Evolutionary conservation across 2,329 filamentous ascomycete species (phyloP), one percentile per base, ranked within the genome.

Genomic region (Neospermospora avenae): DNA sequence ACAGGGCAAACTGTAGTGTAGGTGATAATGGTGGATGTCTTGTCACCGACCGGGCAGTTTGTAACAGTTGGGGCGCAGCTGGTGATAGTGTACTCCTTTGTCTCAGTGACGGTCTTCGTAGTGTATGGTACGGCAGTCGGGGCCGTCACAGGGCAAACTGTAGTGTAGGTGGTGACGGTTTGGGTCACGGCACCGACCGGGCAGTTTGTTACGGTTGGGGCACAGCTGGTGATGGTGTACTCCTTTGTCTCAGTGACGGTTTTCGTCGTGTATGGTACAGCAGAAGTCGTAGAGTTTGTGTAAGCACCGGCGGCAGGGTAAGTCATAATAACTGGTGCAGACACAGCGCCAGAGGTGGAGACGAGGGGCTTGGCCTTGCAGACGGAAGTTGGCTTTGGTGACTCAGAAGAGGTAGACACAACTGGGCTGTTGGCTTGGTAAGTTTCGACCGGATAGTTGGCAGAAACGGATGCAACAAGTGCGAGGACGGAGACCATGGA

Each of bases 251-350:
- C 41, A 16, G 59, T 57, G 51, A 61, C 45, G n/a, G 54, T 63
- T n/a, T 52, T 55, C 35, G 65, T 68, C 25, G 76, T 68, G 42
- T 68, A 70, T 37, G 57, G 18, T 3, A 42, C 54, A n/a, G 20
- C 31, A 31, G 28, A 1, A 10, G 28, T 5, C 28, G 28, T 10
- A 31, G 28, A 31, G 6, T 5, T 31, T 5, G 28, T 31, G 28
- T 5, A 6, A 31, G 11, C 6, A 10, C 6, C 28, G 5, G 28
- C 28, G 5, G 28, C 6, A 31, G 28, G 28, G 28, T 10, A 31
- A 31, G 28, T n/a, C n/a, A n/a, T n/a, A n/a, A n/a, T n/a, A n/a
- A n/a, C n/a, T n/a, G n/a, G n/a, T n/a, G n/a, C n/a, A n/a, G n/a
- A n/a, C n/a, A 34, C 48, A 20, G 48, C n/a, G 18, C 24, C 18